Evolutionary conservation across 2,329 filamentous ascomycete genomes (phyloP).

Genomic region (Fusarium dlaminii): DNA sequence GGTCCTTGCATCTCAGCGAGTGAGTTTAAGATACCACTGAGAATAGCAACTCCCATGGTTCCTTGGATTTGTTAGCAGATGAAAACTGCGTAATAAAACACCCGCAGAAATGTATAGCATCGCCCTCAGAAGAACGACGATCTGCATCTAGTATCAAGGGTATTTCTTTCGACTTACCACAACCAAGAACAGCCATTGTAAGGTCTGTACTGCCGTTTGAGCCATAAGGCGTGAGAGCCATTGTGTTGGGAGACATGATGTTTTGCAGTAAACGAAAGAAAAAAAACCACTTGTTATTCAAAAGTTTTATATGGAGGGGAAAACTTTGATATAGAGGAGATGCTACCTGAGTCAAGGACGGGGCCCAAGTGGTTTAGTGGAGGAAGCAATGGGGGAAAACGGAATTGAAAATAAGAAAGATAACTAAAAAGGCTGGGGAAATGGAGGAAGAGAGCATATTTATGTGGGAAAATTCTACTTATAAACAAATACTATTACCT

Average conservation of each 20-base stretch:
- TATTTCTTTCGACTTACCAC: conserved; percentile 65
- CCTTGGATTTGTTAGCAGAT: conserved; percentile 61
- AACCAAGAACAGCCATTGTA: conserved; percentile 83
- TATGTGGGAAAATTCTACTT: conserved; percentile 26
- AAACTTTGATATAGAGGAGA: conserved; percentile 3
- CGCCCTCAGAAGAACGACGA: background rate
- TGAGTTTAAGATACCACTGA: conserved; percentile 80
- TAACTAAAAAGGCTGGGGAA: conserved; percentile 24
- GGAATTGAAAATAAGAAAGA: conserved; percentile 1
- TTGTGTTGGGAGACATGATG: conserved; percentile 41
- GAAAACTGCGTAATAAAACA: background rate
- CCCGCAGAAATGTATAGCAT: background rate
- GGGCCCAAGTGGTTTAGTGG: conserved; percentile 1
- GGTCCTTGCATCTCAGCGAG: conserved; percentile 63
- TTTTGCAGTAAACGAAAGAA: conserved; percentile 18
- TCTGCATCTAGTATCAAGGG: background rate
- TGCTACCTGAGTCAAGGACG: conserved; percentile 2
- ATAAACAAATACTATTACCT: conserved; percentile 16
- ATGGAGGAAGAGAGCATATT: conserved; percentile 8
- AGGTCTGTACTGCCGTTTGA: conserved; percentile 56
- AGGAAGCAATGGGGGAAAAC: conserved; percentile 9
- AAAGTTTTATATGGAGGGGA: background rate
- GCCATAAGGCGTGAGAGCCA: conserved; percentile 49
- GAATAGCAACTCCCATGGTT: conserved; percentile 86
- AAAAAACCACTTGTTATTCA: conserved; percentile 9